Conservation (phyloP, 1,284 basidiomycete species). For the Wallemia mellicola region DNA sequence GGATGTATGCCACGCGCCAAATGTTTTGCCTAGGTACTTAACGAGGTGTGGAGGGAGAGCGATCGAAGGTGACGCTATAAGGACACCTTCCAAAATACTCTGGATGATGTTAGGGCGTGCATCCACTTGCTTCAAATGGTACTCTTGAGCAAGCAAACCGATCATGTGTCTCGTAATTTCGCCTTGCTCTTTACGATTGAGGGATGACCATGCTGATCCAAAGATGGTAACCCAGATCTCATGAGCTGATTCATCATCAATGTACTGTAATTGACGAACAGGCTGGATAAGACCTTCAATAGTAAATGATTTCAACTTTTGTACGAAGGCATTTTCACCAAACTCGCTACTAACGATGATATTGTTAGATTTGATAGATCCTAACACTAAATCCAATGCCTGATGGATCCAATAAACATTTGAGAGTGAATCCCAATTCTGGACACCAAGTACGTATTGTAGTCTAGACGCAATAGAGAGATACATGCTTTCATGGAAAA, state of each 20-base stretch:
- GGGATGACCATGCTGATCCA: slow-evolving; percentile 57
- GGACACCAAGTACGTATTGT: slow-evolving; percentile 70
- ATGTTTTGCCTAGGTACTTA: slow-evolving; percentile 89
- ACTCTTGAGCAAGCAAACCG: slow-evolving; percentile 70
- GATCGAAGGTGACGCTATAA: slow-evolving; percentile 58
- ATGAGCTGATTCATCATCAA: slow-evolving; percentile 47
- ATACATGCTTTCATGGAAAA: slow-evolving; percentile 68
- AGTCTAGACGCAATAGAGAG: slow-evolving; percentile 50
- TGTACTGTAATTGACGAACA: slow-evolving; percentile 52
- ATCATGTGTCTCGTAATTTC: slow-evolving; percentile 61
- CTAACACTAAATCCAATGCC: slow-evolving; percentile 64
- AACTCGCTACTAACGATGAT: slow-evolving; percentile 9
- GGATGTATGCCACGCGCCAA: slow-evolving; percentile 75
- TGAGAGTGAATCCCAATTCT: slow-evolving; percentile 80
- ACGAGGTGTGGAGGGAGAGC: slow-evolving; percentile 76
- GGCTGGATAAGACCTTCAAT: slow-evolving; percentile 37
- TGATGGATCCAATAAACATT: slow-evolving; percentile 90
- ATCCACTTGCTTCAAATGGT: slow-evolving; percentile 64
- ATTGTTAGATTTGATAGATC: slow-evolving; percentile 40
- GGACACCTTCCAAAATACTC: slow-evolving; percentile 55
- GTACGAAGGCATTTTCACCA: slow-evolving; percentile 8
- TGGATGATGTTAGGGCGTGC: slow-evolving; percentile 85
- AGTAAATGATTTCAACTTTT: slow-evolving; percentile 10
- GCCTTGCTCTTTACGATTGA: slow-evolving; percentile 58
- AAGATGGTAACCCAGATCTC: slow-evolving; percentile 74